These are phyloP conservation scores for Apiotrichum porosum DNA, from an alignment of 1,284 basidiomycete species.

Conservation along the genomic window DNA sequence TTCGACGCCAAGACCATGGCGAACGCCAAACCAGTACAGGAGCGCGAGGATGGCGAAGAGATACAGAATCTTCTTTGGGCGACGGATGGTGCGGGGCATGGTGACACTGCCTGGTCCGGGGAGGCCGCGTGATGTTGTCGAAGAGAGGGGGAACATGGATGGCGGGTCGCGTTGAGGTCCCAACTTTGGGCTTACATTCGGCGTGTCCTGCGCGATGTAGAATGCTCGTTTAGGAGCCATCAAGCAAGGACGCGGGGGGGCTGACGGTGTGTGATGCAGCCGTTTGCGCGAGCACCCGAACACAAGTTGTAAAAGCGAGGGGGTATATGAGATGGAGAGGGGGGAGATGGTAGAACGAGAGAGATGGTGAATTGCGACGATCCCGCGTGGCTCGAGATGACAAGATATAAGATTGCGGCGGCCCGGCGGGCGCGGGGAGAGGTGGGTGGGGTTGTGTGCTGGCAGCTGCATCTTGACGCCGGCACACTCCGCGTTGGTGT, in stretches of 20 bases:
- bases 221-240: constrained; percentile 18
- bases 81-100: constrained; percentile 35
- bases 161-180: constrained; percentile 2
- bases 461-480: no score
- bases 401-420: no score
- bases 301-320: no score
- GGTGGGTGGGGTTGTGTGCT: no score
- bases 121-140: not conserved
- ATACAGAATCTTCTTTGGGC: constrained; percentile 46
- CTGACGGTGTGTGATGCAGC: no score
- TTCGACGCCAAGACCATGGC: constrained; percentile 45
- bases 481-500: no score
- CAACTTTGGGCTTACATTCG: constrained; percentile 16
- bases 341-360: no score
- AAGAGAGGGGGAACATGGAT: constrained; percentile 2
- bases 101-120: not conserved
- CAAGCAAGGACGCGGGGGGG: not conserved
- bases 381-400: no score
- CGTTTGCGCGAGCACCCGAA: no score
- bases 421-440: no score
- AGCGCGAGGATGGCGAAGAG: constrained; percentile 40
- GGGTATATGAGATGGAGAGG: no score
- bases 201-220: constrained; percentile 20
- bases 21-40: constrained; percentile 47
- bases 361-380: no score